Evolutionary conservation across 352 stramenopile genomes (phyloP).

Genomic region (Pythium diclinum): DNA sequence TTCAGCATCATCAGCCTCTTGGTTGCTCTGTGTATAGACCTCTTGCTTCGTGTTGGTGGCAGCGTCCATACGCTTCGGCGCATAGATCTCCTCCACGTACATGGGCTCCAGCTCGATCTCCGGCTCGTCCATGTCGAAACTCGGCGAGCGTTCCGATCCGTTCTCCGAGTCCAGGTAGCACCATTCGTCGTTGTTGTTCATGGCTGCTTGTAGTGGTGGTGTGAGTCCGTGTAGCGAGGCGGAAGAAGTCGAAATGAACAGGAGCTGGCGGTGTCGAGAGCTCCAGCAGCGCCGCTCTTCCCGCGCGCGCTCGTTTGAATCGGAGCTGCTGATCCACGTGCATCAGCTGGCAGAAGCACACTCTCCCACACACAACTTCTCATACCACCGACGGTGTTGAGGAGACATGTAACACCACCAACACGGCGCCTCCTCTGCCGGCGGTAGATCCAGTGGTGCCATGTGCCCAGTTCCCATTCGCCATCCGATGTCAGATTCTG

Average conservation of each 20-base stretch:
- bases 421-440: background rate
- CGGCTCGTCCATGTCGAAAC: constrained; percentile 14
- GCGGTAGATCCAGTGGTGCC: background rate
- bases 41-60: background rate
- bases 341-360: background rate
- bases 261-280: background rate
- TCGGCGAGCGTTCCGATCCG: constrained; percentile 23
- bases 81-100: constrained; percentile 24
- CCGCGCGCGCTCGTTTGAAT: background rate
- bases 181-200: constrained; percentile 53
- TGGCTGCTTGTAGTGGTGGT: constrained; percentile 1
- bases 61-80: constrained; percentile 8
- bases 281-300: background rate
- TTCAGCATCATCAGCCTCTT: background rate
- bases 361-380: background rate
- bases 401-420: too few species aligned
- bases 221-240: background rate
- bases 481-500: background rate
- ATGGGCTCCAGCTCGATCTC: constrained; percentile 26
- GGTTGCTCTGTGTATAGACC: background rate
- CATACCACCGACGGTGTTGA: background rate
- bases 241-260: constrained; percentile 1
- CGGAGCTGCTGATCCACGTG: background rate
- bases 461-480: background rate
- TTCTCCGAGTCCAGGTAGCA: constrained; percentile 48